Evolutionary conservation across 305 asterid genomes (phyloP).

Genomic region (Fraxinus xanthoxyloides): DNA sequence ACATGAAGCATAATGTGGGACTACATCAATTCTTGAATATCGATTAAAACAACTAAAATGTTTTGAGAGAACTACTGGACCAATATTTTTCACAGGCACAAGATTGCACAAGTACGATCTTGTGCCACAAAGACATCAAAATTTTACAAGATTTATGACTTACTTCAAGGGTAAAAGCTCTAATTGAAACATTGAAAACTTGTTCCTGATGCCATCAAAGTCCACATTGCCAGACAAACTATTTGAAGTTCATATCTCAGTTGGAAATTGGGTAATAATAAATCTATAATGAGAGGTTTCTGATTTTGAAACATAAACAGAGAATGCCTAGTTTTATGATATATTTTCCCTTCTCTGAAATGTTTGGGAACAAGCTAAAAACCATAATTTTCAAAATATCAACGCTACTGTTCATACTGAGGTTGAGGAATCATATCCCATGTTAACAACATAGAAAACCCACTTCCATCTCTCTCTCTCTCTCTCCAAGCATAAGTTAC

Average conservation of each 20-base stretch:
- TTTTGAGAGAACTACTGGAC: not conserved
- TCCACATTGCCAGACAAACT: not conserved
- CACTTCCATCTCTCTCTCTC: not conserved
- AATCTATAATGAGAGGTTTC: not conserved
- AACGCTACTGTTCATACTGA: not conserved
- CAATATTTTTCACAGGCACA: not conserved
- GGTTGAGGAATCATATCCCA: not conserved
- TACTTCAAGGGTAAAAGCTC: not conserved
- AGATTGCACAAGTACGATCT: not conserved
- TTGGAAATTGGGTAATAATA: not conserved
- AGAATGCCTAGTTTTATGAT: not conserved
- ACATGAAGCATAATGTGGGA: not conserved
- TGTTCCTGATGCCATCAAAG: slow-evolving; percentile 2
- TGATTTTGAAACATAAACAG: not conserved
- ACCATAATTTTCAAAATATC: not conserved
- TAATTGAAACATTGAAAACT: not conserved
- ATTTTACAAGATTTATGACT: not conserved
- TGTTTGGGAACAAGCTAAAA: not conserved
- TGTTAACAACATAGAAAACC: not conserved
- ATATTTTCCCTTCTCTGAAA: not conserved
- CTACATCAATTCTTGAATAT: not conserved
- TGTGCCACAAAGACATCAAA: not conserved
- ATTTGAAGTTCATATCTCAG: not conserved
- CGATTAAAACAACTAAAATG: not conserved
- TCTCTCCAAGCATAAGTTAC: not conserved